Percentiles rank a stretch among this genome's conserved stretches.
These are phyloP conservation scores for Serendipita sp. DNA, from an alignment of 1,284 basidiomycete genomes.

Conservation along the genomic window DNA sequence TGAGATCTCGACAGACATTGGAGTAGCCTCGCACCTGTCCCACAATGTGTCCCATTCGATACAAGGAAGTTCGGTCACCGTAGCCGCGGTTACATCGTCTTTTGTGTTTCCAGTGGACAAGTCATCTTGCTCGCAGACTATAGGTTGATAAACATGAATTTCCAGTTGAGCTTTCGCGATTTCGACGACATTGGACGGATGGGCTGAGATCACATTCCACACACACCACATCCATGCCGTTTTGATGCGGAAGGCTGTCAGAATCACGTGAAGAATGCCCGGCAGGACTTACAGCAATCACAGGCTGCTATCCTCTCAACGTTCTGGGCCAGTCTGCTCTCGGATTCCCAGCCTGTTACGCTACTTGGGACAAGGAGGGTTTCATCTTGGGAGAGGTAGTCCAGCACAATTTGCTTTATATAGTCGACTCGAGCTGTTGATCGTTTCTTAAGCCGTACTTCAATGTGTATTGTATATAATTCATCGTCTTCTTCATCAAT, in stretches of 20 bases:
- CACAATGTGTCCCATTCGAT: conserved; percentile 78
- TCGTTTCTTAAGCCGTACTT: conserved; percentile 12
- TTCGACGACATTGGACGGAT: conserved; percentile 35
- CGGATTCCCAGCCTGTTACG: conserved; percentile 59
- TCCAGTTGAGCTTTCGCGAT: conserved; percentile 40
- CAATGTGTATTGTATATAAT: conserved; percentile 11
- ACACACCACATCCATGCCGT: conserved; percentile 22
- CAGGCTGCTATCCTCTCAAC: conserved; percentile 70
- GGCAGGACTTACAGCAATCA: conserved; percentile 31
- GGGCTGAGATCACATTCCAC: conserved; percentile 25
- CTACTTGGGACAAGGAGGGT: conserved; percentile 46
- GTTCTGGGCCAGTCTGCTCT: conserved; percentile 53
- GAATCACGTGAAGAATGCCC: background rate
- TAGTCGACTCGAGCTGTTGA: conserved; percentile 8
- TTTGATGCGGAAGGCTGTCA: conserved; percentile 20
- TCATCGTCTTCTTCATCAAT: conserved; percentile 10
- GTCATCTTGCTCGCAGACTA: conserved; percentile 33
- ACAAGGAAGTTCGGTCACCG: conserved; percentile 74
- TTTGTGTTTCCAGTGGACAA: conserved; percentile 68
- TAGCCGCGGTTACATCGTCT: conserved; percentile 69
- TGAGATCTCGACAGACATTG: conserved; percentile 24
- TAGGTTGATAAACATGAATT: conserved; percentile 80
- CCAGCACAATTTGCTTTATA: conserved; percentile 14
- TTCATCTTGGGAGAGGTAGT: conserved; percentile 6
- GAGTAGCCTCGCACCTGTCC: conserved; percentile 28